Base-by-base conservation (phyloP, 768 basidiomycete genomes). In the Calocera cornea region DNA sequence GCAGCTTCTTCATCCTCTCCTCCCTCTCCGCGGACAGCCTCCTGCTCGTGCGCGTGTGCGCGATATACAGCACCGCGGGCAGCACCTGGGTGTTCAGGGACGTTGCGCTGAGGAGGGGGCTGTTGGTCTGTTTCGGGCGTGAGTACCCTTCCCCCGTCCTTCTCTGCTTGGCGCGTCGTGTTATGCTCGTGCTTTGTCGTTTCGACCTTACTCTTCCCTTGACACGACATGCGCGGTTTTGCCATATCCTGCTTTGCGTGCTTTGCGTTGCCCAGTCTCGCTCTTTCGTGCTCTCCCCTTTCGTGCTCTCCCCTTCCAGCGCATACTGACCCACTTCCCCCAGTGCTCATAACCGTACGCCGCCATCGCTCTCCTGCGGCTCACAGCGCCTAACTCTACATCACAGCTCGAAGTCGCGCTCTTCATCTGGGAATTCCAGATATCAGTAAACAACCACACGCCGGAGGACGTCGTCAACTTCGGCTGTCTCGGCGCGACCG, bases 351-450 rank as follows among this genome's bases (percentile, higher is more conserved):
- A 2, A 33, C 22, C 14, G 54, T 60, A 60, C 31, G 54, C 31
- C 24, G 14, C 19, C 11, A 2, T 16, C 14, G 5, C 2, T 60
- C 54, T 19, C 19, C 16, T 7, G 31, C 31, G 31, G 16, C 54
- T 27, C 2, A 33, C 14, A 16, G 10, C 22, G 14, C 10, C 54
- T 60, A 33, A 50, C 49, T 7, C n/a, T n/a, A 27, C 12, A 50
- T 10, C 8, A 10, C 49, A 50, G 54, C 54, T 60, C 54, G 54
- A 60, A 60, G 27, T 60, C 5, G 54, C 54, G 2, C 54, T 60
- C 54, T 60, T 60, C 54, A 60, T 60, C 54, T 60, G 54, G 54
- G 54, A 60, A 19, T 60, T 60, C 54, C 54, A 60, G 54, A 60
- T 60, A 27, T 60, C 54, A 22, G 19, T 60, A 14, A 27, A 60